A percentile compares a stretch with the other conserved stretches of the same genome.
Evolutionary conservation across 768 basidiomycete genomes (phyloP).

Genomic region (Psilocybe azurescens): DNA sequence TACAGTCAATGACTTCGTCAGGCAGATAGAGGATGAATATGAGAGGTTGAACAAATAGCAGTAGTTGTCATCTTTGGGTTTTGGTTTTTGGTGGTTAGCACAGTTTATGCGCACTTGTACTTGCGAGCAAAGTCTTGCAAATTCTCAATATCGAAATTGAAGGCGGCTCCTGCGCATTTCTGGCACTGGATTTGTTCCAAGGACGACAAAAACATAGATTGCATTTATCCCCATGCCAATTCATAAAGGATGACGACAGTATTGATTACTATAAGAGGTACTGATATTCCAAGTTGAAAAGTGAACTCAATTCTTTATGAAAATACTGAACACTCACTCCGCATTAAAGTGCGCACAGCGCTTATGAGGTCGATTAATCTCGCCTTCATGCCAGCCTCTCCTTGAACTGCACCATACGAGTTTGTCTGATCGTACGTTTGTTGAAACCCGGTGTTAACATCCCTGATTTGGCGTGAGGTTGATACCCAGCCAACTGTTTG

Average conservation of each 20-base stretch:
- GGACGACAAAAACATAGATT: not conserved
- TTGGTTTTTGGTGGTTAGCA: not conserved
- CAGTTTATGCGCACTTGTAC: not conserved
- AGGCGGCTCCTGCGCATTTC: not conserved
- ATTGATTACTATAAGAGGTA: conserved; percentile 91
- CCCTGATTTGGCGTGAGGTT: conserved; percentile 66
- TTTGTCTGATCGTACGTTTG: conserved; percentile 68
- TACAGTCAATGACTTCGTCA: conserved; percentile 71
- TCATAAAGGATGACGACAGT: conserved; percentile 88
- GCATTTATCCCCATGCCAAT: conserved; percentile 60
- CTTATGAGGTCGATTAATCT: conserved; percentile 91
- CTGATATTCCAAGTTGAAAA: conserved; percentile 43
- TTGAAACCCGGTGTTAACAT: conserved; percentile 59
- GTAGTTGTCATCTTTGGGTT: not conserved
- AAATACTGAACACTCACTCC: conserved; percentile 69
- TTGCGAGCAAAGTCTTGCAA: not conserved
- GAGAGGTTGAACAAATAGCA: conserved; percentile 55
- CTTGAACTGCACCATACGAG: conserved; percentile 54
- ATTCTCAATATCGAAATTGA: not conserved
- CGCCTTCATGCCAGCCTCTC: conserved; percentile 78
- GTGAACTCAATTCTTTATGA: conserved; percentile 14
- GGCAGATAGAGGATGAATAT: conserved; percentile 79
- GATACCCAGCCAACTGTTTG: conserved; percentile 86
- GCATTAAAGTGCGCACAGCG: conserved; percentile 95
- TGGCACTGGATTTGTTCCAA: not conserved